These are phyloP conservation scores for Aristolochia contorta DNA, from an alignment of 164 flowering plant species.

Conservation along the genomic window DNA sequence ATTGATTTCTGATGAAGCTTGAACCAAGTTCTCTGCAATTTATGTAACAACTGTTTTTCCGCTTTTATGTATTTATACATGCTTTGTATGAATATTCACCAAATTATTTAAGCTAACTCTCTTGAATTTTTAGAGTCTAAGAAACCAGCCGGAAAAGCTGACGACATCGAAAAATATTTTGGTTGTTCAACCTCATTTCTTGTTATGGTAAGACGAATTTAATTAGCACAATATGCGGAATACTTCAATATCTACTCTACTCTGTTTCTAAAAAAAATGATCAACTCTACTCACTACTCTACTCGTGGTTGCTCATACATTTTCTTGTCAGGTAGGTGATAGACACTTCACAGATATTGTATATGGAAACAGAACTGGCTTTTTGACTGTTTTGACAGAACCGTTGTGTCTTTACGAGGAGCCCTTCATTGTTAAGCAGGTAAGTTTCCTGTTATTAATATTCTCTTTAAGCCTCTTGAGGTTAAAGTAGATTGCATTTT, in stretches of 20 bases:
- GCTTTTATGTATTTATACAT: too few species aligned
- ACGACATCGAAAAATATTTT: constrained; percentile 74
- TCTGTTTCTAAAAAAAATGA: too few species aligned
- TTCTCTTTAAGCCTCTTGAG: too few species aligned
- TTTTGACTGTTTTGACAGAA: constrained; percentile 62
- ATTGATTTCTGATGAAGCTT: too few species aligned
- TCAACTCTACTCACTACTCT: too few species aligned
- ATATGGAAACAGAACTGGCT: constrained; percentile 86
- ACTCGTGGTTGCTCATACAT: constrained; percentile 1
- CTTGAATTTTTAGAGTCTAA: constrained; percentile 38
- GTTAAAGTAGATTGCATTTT: too few species aligned
- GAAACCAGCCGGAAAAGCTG: constrained; percentile 86
- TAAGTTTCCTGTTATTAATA: constrained; percentile 14
- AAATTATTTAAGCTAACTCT: too few species aligned
- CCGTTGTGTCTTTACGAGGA: constrained; percentile 65
- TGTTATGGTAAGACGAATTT: constrained; percentile 42
- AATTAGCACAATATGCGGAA: constrained; percentile 1
- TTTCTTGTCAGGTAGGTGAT: constrained; percentile 72
- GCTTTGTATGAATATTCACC: too few species aligned
- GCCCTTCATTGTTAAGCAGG: constrained; percentile 80
- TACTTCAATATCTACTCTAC: background rate
- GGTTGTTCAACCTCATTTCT: constrained; percentile 60
- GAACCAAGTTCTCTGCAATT: too few species aligned
- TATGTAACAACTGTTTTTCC: too few species aligned
- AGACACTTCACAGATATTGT: constrained; percentile 83